Percentiles rank a stretch among this genome's conserved stretches.
Evolutionary conservation across 768 basidiomycete genomes (phyloP).

Genomic region (Naganishia randhawae): DNA sequence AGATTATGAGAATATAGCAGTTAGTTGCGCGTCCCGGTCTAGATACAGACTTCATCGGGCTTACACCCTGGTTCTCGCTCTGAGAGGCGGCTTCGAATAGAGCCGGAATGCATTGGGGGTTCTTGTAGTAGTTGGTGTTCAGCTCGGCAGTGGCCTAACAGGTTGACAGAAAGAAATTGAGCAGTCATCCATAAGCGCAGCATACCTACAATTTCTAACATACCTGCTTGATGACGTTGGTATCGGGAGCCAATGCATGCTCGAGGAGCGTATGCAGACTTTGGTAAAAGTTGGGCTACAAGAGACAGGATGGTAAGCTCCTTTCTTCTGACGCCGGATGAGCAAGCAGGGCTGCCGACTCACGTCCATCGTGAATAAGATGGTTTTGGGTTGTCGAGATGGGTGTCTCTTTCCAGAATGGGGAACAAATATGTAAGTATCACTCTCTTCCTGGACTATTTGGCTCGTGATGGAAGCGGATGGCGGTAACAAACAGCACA

Average conservation of each 20-base stretch:
- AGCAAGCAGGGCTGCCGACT: background rate
- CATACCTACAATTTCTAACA: conserved; percentile 53
- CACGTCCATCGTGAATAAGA: conserved; percentile 23
- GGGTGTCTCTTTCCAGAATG: background rate
- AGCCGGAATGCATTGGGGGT: conserved; percentile 81
- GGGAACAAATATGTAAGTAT: background rate
- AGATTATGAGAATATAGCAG: background rate
- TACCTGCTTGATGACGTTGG: conserved; percentile 75
- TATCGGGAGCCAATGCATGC: conserved; percentile 83
- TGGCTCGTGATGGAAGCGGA: background rate
- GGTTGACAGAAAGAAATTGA: conserved; percentile 47
- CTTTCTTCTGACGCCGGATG: background rate
- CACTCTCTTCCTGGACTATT: too few species aligned
- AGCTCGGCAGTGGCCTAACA: conserved; percentile 75
- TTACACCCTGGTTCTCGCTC: conserved; percentile 75
- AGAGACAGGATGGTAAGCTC: background rate
- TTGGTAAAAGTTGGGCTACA: conserved; percentile 62
- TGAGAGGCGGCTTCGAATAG: conserved; percentile 80
- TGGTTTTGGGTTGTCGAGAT: background rate
- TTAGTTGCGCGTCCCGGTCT: conserved; percentile 1
- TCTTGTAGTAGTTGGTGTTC: conserved; percentile 89
- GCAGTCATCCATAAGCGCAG: background rate
- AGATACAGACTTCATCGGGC: conserved; percentile 46
- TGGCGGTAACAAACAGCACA: conserved; percentile 6
- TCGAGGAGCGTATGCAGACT: conserved; percentile 77